A percentile compares a stretch with the other conserved stretches of the same genome.
These are phyloP conservation scores for Macaranga tanarius DNA, from an alignment of 441 rosid genomes.

Conservation along the genomic window DNA sequence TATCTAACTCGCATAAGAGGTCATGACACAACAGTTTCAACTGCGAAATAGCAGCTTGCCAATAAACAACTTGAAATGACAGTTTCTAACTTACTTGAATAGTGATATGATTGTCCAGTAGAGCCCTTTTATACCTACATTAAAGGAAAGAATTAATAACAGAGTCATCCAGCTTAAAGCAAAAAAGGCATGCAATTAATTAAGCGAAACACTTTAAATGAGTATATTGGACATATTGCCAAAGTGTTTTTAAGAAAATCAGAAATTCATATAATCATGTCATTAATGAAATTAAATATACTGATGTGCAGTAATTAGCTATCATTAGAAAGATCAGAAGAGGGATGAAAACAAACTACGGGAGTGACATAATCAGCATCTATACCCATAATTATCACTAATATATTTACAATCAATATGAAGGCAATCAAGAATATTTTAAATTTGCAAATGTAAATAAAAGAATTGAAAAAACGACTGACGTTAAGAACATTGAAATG, in stretches of 20 bases:
- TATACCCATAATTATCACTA: not conserved
- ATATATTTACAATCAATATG: not conserved
- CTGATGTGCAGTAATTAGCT: not conserved
- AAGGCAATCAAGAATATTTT: not conserved
- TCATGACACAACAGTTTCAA: not conserved
- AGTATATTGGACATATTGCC: not conserved
- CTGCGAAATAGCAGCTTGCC: not conserved
- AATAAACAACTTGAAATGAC: not conserved
- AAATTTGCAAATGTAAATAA: not conserved
- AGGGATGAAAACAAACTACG: not conserved
- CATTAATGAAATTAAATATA: not conserved
- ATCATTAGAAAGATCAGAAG: not conserved
- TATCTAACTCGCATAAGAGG: not conserved
- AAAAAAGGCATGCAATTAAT: slow-evolving; percentile 1
- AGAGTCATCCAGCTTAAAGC: not conserved
- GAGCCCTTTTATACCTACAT: slow-evolving; percentile 81
- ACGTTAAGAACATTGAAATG: not conserved
- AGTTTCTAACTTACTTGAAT: slow-evolving; percentile 52
- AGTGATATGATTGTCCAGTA: slow-evolving; percentile 76
- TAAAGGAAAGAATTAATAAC: slow-evolving; percentile 7
- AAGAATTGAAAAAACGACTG: not conserved
- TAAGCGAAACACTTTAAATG: not conserved
- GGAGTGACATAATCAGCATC: not conserved
- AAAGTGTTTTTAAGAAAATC: not conserved
- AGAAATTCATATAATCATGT: too few relatives aligned